Evolutionary conservation across 1,284 basidiomycete genomes (phyloP), one percentile per base, ranked within the genome.

Genomic region (Psilocybe mexicana): DNA sequence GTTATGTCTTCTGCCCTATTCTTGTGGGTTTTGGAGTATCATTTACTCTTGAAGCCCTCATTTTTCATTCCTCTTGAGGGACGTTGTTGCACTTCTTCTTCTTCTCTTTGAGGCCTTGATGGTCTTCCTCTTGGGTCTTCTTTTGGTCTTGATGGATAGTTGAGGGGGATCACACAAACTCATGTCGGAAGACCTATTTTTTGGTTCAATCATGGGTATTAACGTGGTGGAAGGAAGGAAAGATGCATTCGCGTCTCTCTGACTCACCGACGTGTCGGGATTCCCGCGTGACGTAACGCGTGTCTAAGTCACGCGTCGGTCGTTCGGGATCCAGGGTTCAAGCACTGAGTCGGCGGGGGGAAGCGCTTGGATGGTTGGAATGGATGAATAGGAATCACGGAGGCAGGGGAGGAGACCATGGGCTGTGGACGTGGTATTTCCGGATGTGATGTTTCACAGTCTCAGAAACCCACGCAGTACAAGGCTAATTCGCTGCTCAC

Each of bases 41-140:
- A 8, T 30, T 54, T 47, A 33, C 30, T 8, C 53, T 54, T 54
- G 53, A 47, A n/a, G 53, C 36, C 25, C 24, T 30, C 35, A 54
- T 14, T 23, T 25, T 52, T 12, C 11, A 35, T 44, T 44, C n/a
- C 30, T 43, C 25, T 36, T n/a, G 52, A 44, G 24, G 43, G 24
- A 7, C 23, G 24, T 43, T 18, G 24, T 33, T 40, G 23, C 6
- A 38, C 30, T 52, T 18, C 42, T 35, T n/a, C 43, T 35, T 5
- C 12, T 43, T 33, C 33, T 33, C 33, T 48, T 43, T 45, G 43
- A 46, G 23, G 35, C 7, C n/a, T 47, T 54, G 30, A 35, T 8
- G 36, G 7, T 35, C 36, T 40, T 38, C n/a, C 24, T 11, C 24
- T 26, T 26, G 3, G 24, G 6, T 46, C 23, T 46, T 24, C 25